Conservation (phyloP, 2,329 filamentous ascomycete genomes). For the Hypoxylon rubiginosum region DNA sequence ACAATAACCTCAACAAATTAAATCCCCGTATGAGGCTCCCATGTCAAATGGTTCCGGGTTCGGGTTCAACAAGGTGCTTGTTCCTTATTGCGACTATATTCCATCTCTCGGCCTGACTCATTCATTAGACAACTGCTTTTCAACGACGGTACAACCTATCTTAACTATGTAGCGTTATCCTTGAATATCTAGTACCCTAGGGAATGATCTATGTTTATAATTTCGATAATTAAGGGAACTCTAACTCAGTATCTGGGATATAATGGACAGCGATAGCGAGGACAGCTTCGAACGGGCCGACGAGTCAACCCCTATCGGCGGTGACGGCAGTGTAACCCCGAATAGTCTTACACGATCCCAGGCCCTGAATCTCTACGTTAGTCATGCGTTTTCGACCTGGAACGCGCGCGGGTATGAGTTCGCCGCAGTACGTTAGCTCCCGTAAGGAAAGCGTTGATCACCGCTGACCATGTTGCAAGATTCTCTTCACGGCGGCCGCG, state of each 20-base stretch:
- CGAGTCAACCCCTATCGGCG: neutral
- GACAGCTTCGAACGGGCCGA: conserved; percentile 21
- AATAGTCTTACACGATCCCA: conserved; percentile 52
- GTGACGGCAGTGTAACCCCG: neutral
- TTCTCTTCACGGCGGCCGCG: conserved; percentile 66
- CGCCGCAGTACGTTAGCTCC: conserved; percentile 60
- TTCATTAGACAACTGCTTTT: conserved; percentile 19
- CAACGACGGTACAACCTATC: conserved; percentile 2
- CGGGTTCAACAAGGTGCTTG: neutral
- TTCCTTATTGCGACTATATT: conserved; percentile 1
- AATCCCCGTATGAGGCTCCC: neutral
- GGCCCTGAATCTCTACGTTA: conserved; percentile 61
- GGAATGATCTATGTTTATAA: neutral
- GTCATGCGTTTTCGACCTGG: conserved; percentile 69
- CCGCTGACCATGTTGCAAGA: conserved; percentile 36
- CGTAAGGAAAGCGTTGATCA: neutral
- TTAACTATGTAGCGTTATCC: neutral
- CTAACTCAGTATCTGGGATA: neutral
- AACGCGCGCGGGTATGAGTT: conserved; percentile 70
- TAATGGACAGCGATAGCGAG: conserved; percentile 33
- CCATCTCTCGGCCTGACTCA: conserved; percentile 34
- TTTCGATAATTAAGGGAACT: neutral
- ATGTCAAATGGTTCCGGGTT: neutral
- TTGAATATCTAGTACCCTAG: neutral
- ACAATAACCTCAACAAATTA: neutral